phyloP scores from a whole-genome alignment of 2,329 filamentous ascomycete genomes.

The Cercospora citrullina region DNA sequence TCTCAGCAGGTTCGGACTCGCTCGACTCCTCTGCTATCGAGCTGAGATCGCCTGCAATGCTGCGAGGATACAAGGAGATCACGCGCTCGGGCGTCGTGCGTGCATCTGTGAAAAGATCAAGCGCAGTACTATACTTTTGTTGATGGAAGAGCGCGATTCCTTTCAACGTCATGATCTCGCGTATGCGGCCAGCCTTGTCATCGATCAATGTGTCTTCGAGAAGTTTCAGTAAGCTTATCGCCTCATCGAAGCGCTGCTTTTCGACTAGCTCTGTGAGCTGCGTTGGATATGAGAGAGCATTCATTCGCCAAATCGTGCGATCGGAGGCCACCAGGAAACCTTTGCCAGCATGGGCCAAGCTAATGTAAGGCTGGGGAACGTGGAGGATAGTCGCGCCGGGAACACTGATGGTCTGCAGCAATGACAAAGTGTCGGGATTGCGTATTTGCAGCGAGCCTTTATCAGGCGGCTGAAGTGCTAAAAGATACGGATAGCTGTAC shows the following conservation, averaged over 20 bases:
- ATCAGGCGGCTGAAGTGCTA: conserved; percentile 78
- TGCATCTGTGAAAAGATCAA: conserved; percentile 90
- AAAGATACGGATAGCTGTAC: conserved; percentile 94
- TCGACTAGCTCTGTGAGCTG: conserved; percentile 82
- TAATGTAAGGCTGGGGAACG: conserved; percentile 88
- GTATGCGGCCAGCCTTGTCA: conserved; percentile 76
- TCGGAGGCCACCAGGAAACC: conserved; percentile 94
- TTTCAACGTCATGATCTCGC: conserved; percentile 88
- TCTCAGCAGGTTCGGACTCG: conserved; percentile 47
- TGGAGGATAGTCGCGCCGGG: conserved; percentile 82
- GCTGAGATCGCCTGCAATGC: conserved; percentile 81
- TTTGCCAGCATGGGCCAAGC: conserved; percentile 92
- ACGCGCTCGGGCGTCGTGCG: conserved; percentile 87
- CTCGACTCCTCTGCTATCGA: conserved; percentile 50
- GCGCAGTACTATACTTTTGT: conserved; percentile 77
- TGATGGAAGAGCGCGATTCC: conserved; percentile 80
- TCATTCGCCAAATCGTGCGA: conserved; percentile 93
- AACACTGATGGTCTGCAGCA: conserved; percentile 81
- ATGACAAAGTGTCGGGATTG: conserved; percentile 86
- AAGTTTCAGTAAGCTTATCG: conserved; percentile 83
- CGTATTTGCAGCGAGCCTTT: conserved; percentile 87
- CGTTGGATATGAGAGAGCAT: conserved; percentile 82
- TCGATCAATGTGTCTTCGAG: conserved; percentile 87
- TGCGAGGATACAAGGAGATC: conserved; percentile 76
- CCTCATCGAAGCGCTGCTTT: conserved; percentile 78